Conservation (phyloP, 1,284 basidiomycete genomes). For the Rhodotorula sp. region DNA sequence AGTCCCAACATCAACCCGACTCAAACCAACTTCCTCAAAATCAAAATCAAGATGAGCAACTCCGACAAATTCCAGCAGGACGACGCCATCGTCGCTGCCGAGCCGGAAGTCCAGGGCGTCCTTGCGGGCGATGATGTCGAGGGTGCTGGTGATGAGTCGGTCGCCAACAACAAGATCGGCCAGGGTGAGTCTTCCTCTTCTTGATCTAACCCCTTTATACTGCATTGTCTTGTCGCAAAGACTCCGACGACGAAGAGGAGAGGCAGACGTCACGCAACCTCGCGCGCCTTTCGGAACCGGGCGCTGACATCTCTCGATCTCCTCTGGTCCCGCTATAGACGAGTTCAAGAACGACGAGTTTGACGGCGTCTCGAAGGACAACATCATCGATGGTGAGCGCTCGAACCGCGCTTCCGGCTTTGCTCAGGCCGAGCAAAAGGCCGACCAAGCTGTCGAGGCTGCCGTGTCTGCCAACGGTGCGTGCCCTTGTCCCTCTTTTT, state of each 20-base stretch:
- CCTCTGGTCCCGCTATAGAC: background rate
- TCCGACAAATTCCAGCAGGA: slow-evolving; percentile 29
- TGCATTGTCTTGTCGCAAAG: no score
- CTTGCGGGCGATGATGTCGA: background rate
- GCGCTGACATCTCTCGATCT: background rate
- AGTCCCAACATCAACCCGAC: background rate
- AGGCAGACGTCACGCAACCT: no score
- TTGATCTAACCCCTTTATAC: background rate
- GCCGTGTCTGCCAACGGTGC: slow-evolving; percentile 20
- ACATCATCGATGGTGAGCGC: slow-evolving; percentile 32
- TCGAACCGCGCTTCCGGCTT: slow-evolving; percentile 13
- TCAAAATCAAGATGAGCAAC: slow-evolving; percentile 12
- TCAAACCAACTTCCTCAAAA: background rate
- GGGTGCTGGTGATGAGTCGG: background rate
- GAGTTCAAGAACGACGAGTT: slow-evolving; percentile 30
- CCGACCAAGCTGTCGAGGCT: slow-evolving; percentile 22
- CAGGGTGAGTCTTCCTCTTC: background rate
- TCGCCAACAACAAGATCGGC: slow-evolving; percentile 13
- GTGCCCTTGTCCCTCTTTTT: background rate
- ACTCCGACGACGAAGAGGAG: background rate
- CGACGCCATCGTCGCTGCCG: slow-evolving; percentile 24
- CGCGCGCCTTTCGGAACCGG: no score
- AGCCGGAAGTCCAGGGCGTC: slow-evolving; percentile 8
- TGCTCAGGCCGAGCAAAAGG: slow-evolving; percentile 17
- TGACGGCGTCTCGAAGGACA: slow-evolving; percentile 30